Evolutionary conservation across 2,329 filamentous ascomycete species (phyloP), one percentile per base, ranked within the genome.

Genomic region (Colletotrichum navitas): DNA sequence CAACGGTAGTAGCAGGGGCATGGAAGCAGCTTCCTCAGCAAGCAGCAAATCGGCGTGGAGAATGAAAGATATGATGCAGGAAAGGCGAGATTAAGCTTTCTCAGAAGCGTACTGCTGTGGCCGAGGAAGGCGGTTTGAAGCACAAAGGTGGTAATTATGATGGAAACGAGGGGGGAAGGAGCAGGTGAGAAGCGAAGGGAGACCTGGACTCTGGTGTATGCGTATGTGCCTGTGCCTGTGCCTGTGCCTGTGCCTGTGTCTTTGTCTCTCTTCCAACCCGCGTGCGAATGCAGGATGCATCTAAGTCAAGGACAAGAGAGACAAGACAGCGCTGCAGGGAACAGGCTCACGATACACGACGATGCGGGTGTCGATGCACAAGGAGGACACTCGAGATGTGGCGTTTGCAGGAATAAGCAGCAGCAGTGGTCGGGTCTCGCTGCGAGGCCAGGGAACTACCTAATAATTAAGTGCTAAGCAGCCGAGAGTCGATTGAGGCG

Each of bases 1-100:
- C 67, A 43, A 66, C 61, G 58, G 58, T 62, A 45, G 60, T 24
- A 39, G 56, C 70, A 71, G 39, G 66, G 52, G 70, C 70, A 72
- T 71, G 39, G 67, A 51, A 32, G 49, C 70, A 54, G n/a, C 47
- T 63, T 63, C 32, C n/a, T 63, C 21, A 21, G 34, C 34, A 63
- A 63, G 24, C 45, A 52, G 47, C 45, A 29, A 63, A 41, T 26
- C 10, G 21, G 61, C 61, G 45, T 63, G 12, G 49, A 55, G 26
- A 55, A 18, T n/a, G 26, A 14, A 45, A 39, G 49, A 55, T 41
- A 21, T 55, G 36, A 39, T 54, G 26, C 49, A 34, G 49, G 49
- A 43, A 63, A 36, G 39, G 26, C 36, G n/a, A 45, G 61, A 26
- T 51, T 63, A 63, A 39, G 34, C 60, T 52, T 39, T 63, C 26